A percentile compares a stretch with the other conserved stretches of the same genome.
Evolutionary conservation across 2,329 filamentous ascomycete species (phyloP).

Genomic region (Thelonectria blattea): DNA sequence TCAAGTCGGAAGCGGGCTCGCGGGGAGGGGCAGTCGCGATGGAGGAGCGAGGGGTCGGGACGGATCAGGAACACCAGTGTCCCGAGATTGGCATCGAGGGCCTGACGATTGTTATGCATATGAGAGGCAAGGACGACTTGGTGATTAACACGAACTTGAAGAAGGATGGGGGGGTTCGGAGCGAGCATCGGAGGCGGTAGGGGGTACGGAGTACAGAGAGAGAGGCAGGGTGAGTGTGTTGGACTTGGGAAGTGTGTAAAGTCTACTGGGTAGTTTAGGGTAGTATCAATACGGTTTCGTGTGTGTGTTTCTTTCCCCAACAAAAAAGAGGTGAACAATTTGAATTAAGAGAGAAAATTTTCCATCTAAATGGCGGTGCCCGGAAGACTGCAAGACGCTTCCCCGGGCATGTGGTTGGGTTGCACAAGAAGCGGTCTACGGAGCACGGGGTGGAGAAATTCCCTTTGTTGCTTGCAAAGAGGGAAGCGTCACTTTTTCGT

Average conservation of each 20-base stretch:
- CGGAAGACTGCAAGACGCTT: no score
- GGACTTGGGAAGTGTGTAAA: no score
- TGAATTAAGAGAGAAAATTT: no score
- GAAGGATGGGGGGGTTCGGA: conserved; percentile 13
- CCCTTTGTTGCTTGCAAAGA: no score
- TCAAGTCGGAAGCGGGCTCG: conserved; percentile 48
- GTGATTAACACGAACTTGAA: conserved; percentile 57
- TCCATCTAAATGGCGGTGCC: no score
- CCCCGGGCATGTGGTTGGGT: no score
- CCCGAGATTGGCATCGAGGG: conserved; percentile 53
- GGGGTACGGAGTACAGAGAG: background rate
- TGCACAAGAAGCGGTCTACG: no score
- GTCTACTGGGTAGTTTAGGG: conserved; percentile 17
- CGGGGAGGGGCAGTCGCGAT: conserved; percentile 20
- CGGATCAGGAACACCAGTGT: conserved; percentile 32
- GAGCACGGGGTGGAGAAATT: no score
- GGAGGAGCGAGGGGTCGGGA: conserved; percentile 27
- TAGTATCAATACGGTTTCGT: conserved; percentile 4
- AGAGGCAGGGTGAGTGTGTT: no score
- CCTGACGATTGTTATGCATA: conserved; percentile 58
- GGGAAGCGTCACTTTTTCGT: no score
- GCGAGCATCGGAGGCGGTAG: background rate
- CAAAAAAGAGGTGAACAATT: no score
- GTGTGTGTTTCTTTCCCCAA: background rate
- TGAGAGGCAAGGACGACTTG: conserved; percentile 56